A percentile compares a stretch with the other conserved stretches of the same genome.
phyloP scores from a whole-genome alignment of 306 rosid species.

The Casuarina glauca region DNA sequence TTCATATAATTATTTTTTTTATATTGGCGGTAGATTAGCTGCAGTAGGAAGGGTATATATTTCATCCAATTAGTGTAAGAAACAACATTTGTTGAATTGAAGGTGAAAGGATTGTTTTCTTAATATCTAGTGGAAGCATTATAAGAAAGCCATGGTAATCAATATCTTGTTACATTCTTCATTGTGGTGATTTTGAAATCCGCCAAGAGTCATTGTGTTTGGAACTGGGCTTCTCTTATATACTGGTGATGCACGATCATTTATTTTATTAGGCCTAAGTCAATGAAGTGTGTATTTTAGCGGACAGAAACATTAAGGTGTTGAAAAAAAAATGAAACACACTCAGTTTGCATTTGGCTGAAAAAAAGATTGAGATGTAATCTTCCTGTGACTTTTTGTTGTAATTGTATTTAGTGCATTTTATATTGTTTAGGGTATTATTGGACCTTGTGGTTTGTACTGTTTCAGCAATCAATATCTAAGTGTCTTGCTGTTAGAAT shows the following conservation, averaged over 20 bases:
- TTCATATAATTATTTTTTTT: background rate
- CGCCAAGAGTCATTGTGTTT: background rate
- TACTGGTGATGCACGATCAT: background rate
- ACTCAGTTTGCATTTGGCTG: background rate
- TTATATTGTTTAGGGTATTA: background rate
- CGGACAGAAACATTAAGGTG: background rate
- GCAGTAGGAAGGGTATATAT: background rate
- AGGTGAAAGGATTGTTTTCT: background rate
- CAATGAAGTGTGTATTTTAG: background rate
- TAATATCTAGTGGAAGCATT: background rate
- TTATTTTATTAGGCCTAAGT: background rate
- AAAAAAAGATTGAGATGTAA: background rate
- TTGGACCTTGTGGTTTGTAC: background rate
- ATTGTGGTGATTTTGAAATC: background rate
- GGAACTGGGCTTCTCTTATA: constrained; percentile 9
- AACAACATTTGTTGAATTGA: background rate
- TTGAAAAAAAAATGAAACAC: background rate
- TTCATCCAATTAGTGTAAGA: background rate
- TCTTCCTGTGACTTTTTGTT: background rate
- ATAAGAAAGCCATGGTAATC: background rate
- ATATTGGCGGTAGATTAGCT: background rate
- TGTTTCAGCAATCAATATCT: background rate
- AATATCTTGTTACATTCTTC: background rate
- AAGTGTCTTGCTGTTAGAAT: background rate
- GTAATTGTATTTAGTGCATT: background rate